Base-by-base conservation (phyloP, 2,329 filamentous ascomycete genomes). In the Pezizomycotina sp. region DNA sequence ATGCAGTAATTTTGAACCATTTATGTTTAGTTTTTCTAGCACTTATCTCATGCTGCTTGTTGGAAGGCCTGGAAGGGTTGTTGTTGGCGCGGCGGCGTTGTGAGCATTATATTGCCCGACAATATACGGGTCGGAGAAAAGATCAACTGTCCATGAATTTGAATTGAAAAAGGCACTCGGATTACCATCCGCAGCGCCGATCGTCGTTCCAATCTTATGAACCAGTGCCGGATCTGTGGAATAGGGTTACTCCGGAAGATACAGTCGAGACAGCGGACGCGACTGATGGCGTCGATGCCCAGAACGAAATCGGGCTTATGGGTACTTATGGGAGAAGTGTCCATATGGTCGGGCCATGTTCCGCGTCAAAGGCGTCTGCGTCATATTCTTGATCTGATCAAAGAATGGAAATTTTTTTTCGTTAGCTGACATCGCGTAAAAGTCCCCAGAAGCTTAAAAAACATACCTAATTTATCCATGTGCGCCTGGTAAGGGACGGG, bases 31-130 rank as follows among this genome's bases (percentile, higher is more conserved):
- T n/a, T n/a, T n/a, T 20, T 26, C 5, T 20, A 23, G n/a, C n/a
- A 6, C 33, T 43, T 26, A 43, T 36, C 40, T 43, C 40, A 43
- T 43, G 40, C 40, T 43, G 30, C 40, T 43, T 10, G 40, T 43
- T 25, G 40, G 40, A 24, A 43, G 39, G 36, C 32, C 39, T 6
- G 40, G 38, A 25, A 43, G 39, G n/a, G n/a, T n/a, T n/a, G n/a
- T n/a, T n/a, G n/a, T n/a, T n/a, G n/a, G n/a, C n/a, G n/a, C n/a
- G n/a, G n/a, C n/a, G 6, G 40, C 35, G 27, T 43, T 38, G 15
- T 35, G 40, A 25, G 39, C 38, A 14, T 43, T 35, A 3, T 38
- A 33, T 13, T 35, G 40, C 12, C 40, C 40, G 35, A 43, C 39
- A 27, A 39, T 32, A 26, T 43, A 43, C 10, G 40, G 40, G 24